Conservation (phyloP, 495 filamentous ascomycete genomes). For the Talaromyces nanjingensis region DNA sequence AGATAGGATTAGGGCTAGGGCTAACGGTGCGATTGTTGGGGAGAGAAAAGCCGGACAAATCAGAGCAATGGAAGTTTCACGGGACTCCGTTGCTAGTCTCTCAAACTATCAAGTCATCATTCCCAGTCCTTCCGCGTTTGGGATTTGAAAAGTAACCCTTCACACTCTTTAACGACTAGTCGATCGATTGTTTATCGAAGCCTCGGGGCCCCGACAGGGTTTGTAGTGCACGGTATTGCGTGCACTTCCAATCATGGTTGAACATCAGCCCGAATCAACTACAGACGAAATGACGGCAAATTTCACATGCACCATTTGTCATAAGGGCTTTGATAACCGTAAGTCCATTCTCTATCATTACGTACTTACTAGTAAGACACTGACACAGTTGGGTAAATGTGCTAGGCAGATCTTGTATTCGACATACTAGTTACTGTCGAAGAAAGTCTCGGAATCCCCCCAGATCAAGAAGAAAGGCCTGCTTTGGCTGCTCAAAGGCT, state of each 20-base stretch:
- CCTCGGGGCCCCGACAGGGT: too few species aligned
- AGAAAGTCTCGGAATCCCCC: conserved; percentile 3
- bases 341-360: neutral
- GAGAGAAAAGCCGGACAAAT: neutral
- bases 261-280: neutral
- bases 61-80: neutral
- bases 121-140: too few species aligned
- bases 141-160: too few species aligned
- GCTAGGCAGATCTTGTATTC: neutral
- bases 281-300: neutral
- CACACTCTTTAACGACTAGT: too few species aligned
- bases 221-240: neutral
- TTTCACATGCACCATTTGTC: conserved; percentile 1
- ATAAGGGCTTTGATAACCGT: conserved; percentile 1
- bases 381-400: neutral
- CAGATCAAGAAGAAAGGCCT: neutral
- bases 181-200: too few species aligned
- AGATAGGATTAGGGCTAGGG: neutral
- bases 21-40: too few species aligned
- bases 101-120: neutral
- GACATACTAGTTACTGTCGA: conserved; percentile 5
- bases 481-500: neutral
- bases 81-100: neutral
- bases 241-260: neutral
- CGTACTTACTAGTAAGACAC: too few species aligned